Conservation (phyloP, 176 grass and related monocot species). For the Lolium perenne region DNA sequence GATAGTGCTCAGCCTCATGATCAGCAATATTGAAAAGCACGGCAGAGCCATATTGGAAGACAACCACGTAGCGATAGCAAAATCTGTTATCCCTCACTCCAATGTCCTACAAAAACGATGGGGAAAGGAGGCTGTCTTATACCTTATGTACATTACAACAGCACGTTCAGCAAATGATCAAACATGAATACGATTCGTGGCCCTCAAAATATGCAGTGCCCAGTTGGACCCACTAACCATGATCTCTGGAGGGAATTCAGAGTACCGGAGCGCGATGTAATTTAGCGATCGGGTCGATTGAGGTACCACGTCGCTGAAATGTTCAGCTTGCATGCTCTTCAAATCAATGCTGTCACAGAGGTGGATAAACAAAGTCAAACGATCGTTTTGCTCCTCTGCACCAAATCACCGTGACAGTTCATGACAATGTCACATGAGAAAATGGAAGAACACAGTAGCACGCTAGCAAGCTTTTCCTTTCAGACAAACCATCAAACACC, state of each 20-base stretch:
- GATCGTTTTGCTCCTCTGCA: neutral
- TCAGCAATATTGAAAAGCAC: slow-evolving; percentile 92
- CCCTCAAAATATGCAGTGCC: neutral
- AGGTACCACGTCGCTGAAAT: slow-evolving; percentile 67
- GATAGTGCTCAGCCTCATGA: slow-evolving; percentile 89
- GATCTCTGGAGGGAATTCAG: slow-evolving; percentile 78
- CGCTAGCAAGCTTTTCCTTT: neutral
- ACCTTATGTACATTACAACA: neutral
- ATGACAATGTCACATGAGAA: neutral
- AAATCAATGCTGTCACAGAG: slow-evolving; percentile 77
- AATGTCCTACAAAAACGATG: slow-evolving; percentile 55
- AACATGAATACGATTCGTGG: neutral
- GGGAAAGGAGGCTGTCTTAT: neutral
- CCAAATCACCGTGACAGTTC: neutral
- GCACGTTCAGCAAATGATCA: neutral
- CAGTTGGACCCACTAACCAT: slow-evolving; percentile 48
- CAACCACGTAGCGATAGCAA: slow-evolving; percentile 77
- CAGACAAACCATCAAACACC: slow-evolving; percentile 44
- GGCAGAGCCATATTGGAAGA: slow-evolving; percentile 92
- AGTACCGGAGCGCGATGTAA: slow-evolving; percentile 78
- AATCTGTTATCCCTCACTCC: slow-evolving; percentile 71
- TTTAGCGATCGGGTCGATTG: slow-evolving; percentile 75
- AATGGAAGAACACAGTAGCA: neutral
- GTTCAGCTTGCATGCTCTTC: slow-evolving; percentile 84
- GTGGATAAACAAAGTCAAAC: slow-evolving; percentile 24